Evolutionary conservation across 768 basidiomycete species (phyloP), one percentile per base, ranked within the genome.

Genomic region (Lactarius pseudohatsudake): DNA sequence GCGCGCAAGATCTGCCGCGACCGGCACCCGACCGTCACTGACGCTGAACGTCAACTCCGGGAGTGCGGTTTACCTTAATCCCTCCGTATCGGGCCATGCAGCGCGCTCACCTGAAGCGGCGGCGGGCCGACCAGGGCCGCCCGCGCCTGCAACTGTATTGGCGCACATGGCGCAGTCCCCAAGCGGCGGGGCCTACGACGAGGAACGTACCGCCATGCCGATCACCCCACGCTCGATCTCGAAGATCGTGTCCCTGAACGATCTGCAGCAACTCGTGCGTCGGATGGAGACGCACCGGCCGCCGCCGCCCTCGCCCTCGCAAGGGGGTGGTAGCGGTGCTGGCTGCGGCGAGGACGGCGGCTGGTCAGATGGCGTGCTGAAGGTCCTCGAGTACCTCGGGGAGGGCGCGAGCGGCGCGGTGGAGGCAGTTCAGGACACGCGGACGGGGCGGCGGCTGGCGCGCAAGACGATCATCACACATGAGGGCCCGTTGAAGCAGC

Each of bases 371-470:
- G 82, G 81, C 58, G 77, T 85, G 64, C 80, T 96, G 55, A 88
- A 92, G 65, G 88, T 89, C 67, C 66, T 92, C 5, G 76, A 79
- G 11, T 82, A 90, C 59, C 79, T 97, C 0, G 95, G 95, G 16
- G 93, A 96, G 70, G 95, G 95, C 32, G 91, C 92, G 63, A 92
- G 94, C 30, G 95, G 95, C 32, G 92, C 92, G 10, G 95, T 97
- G 15, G 86, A 94, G 73, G 91, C 91, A 75, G 94, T 96, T 41
- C 84, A 79, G 75, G 91, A 95, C 74, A 88, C 82, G 72, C 86
- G 87, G 62, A 89, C 85, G 0, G 84, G 84, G n/a, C 80, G 81
- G 72, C 83, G 93, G 68, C 86, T 95, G 83, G 95, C 95, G 6
- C 86, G 93, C 72, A 97, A 97, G 80, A 91, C 91, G 4, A 92